phyloP scores from a whole-genome alignment of 495 filamentous ascomycete species.

The Talaromyces ruber region DNA sequence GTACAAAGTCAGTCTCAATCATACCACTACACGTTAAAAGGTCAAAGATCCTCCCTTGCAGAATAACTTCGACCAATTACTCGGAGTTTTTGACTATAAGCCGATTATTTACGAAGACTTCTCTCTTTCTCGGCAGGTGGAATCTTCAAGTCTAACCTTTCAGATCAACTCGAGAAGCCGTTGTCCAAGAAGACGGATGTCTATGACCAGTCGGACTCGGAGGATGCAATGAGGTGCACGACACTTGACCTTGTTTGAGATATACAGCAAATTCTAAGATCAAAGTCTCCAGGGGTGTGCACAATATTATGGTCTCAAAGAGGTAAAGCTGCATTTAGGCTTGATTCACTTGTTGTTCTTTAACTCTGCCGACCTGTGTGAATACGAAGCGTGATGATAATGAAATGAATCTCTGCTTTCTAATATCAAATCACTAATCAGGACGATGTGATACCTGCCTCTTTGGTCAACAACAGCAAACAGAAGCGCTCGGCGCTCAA shows the following conservation, averaged over 20 bases:
- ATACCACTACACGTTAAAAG: background rate
- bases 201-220: background rate
- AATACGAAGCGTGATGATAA: no score
- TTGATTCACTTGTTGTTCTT: no score
- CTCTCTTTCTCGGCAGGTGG: background rate
- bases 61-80: background rate
- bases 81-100: background rate
- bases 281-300: background rate
- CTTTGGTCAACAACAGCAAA: no score
- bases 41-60: background rate
- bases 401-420: no score
- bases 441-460: no score
- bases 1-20: background rate
- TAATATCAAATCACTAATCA: no score
- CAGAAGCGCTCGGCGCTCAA: no score
- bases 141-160: background rate
- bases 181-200: background rate
- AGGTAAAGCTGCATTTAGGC: no score
- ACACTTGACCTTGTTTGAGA: background rate
- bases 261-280: background rate
- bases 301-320: no score
- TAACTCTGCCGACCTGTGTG: no score
- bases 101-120: background rate
- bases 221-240: background rate
- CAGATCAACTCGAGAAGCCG: constrained; percentile 6